phyloP scores from a whole-genome alignment of 1,284 basidiomycete species.

The Ganoderma sinense region DNA sequence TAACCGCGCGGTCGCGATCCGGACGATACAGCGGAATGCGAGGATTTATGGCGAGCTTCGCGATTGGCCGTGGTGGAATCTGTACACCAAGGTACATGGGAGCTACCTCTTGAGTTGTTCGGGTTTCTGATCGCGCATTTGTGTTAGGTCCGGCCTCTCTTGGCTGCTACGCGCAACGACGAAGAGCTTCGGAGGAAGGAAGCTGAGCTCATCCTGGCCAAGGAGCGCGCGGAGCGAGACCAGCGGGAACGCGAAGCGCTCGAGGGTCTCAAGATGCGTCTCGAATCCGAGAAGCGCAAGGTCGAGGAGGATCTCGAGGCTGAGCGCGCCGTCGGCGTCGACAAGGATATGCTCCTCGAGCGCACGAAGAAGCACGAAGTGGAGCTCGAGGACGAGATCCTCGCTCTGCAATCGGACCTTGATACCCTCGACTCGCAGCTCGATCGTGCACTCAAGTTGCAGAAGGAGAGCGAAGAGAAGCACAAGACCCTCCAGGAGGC shows the following conservation, averaged over 20 bases:
- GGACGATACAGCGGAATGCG: slow-evolving; percentile 95
- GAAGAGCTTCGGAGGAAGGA: slow-evolving; percentile 93
- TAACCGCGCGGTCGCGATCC: slow-evolving; percentile 90
- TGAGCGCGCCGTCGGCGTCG: slow-evolving; percentile 81
- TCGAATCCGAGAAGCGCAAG: slow-evolving; percentile 84
- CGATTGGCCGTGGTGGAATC: slow-evolving; percentile 99
- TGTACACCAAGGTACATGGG: slow-evolving; percentile 84
- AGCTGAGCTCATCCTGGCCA: slow-evolving; percentile 82
- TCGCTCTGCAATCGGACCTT: slow-evolving; percentile 83
- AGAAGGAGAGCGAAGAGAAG: slow-evolving; percentile 83
- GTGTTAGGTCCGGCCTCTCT: slow-evolving; percentile 83
- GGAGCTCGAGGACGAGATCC: slow-evolving; percentile 87
- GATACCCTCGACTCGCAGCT: slow-evolving; percentile 89
- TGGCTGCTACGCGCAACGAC: slow-evolving; percentile 93
- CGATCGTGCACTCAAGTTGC: slow-evolving; percentile 78
- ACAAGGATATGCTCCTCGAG: slow-evolving; percentile 89
- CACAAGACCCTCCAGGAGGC: slow-evolving; percentile 74
- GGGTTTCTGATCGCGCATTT: slow-evolving; percentile 8
- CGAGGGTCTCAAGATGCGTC: slow-evolving; percentile 78
- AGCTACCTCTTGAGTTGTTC: too few species aligned
- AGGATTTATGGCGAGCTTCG: slow-evolving; percentile 88
- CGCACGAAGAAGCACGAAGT: slow-evolving; percentile 87
- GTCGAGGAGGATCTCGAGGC: slow-evolving; percentile 86
- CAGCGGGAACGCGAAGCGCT: slow-evolving; percentile 81
- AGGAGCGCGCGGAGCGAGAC: slow-evolving; percentile 88